Percentiles rank a stretch among this genome's conserved stretches.
Evolutionary conservation across 805 yeast genomes (phyloP).

Genomic region (Wickerhamomyces mucosus): DNA sequence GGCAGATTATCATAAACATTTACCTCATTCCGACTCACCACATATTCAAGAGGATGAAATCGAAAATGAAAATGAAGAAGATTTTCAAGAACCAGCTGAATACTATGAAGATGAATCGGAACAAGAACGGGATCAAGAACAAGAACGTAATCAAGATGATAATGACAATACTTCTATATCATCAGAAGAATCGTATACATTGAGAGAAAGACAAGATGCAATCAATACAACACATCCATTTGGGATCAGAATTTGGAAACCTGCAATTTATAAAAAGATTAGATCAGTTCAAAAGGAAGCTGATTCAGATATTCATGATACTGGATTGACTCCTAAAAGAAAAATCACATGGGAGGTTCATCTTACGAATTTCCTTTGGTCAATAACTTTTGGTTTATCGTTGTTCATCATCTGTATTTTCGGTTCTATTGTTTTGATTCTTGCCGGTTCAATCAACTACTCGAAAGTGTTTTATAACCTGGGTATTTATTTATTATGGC

Average conservation of each 20-base stretch:
- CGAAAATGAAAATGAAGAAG: conserved; percentile 3
- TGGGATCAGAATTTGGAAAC: conserved; percentile 98
- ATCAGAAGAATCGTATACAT: conserved; percentile 75
- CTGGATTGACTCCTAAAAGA: conserved; percentile 29
- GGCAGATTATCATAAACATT: conserved; percentile 12
- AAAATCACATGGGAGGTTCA: conserved; percentile 52
- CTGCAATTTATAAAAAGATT: conserved; percentile 86
- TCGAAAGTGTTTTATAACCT: conserved; percentile 49
- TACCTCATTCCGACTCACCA: not conserved
- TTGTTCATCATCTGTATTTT: conserved; percentile 43
- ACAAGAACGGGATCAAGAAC: conserved; percentile 11
- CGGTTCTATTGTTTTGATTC: conserved; percentile 34
- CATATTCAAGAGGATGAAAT: conserved; percentile 2
- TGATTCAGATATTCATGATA: conserved; percentile 86
- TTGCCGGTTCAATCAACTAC: conserved; percentile 45
- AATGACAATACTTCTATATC: conserved; percentile 31
- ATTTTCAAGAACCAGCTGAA: conserved; percentile 3
- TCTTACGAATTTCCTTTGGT: conserved; percentile 67
- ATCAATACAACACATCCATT: conserved; percentile 96
- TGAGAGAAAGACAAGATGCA: conserved; percentile 90
- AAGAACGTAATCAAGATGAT: conserved; percentile 12
- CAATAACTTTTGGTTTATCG: conserved; percentile 59
- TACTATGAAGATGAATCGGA: conserved; percentile 5
- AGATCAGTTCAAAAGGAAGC: conserved; percentile 90
- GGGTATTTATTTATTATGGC: conserved; percentile 66